These are phyloP conservation scores for Metschnikowia arizonensis DNA, from an alignment of 805 yeast genomes.

Conservation along the genomic window DNA sequence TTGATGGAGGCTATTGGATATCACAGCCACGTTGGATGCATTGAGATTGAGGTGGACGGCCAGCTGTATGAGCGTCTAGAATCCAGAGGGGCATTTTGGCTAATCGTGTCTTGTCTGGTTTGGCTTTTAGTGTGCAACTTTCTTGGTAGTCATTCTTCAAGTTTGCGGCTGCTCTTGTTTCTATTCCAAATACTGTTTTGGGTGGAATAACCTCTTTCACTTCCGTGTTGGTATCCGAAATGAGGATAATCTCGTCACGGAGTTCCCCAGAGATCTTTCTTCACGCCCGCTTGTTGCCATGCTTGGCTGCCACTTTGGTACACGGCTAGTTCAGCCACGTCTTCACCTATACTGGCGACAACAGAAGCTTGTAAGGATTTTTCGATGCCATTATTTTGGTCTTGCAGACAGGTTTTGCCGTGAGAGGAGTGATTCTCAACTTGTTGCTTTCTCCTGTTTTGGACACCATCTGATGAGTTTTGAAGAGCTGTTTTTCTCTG, in stretches of 20 bases:
- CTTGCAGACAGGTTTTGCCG: slow-evolving; percentile 70
- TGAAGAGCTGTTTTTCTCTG: too few species aligned
- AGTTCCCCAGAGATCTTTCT: slow-evolving; percentile 66
- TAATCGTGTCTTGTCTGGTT: slow-evolving; percentile 72
- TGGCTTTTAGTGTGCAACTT: slow-evolving; percentile 24
- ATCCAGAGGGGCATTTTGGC: slow-evolving; percentile 90
- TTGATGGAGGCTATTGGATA: slow-evolving; percentile 95
- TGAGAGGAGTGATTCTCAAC: slow-evolving; percentile 60
- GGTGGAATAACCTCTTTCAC: slow-evolving; percentile 88
- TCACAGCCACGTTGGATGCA: slow-evolving; percentile 90
- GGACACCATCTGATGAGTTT: slow-evolving; percentile 39
- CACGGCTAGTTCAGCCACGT: slow-evolving; percentile 61
- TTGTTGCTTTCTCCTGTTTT: slow-evolving; percentile 56
- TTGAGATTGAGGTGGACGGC: slow-evolving; percentile 79
- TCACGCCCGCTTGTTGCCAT: slow-evolving; percentile 59
- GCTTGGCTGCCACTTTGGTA: slow-evolving; percentile 63
- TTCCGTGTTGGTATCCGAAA: slow-evolving; percentile 72
- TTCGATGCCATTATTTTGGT: slow-evolving; percentile 64
- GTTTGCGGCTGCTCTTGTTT: slow-evolving; percentile 13
- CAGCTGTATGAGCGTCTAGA: slow-evolving; percentile 77
- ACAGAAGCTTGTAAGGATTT: slow-evolving; percentile 55
- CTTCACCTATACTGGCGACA: slow-evolving; percentile 63
- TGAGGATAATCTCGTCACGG: slow-evolving; percentile 59
- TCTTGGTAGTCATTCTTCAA: slow-evolving; percentile 12
- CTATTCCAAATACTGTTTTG: slow-evolving; percentile 30